Evolutionary conservation across 305 asterid species (phyloP), one percentile per base, ranked within the genome.

Genomic region (Rubia peregrina): DNA sequence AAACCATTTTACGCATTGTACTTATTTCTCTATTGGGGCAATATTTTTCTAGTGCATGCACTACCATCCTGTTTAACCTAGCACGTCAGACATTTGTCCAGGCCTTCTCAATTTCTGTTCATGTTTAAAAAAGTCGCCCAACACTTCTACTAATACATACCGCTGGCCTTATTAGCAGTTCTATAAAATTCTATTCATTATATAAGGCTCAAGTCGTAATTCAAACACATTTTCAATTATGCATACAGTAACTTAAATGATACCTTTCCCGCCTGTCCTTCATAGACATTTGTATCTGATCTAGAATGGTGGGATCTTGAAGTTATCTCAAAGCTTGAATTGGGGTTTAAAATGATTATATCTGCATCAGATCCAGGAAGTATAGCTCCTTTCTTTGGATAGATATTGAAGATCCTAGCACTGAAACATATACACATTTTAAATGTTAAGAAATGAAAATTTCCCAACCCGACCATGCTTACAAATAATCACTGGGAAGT

Each of bases 291-390:
- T 67, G 98, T 91, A 74, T 91, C 97, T 33, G 92, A 70, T 76
- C 87, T 85, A 51, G 89, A 91, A 81, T 94, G 99, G 84, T 91
- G 99, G 67, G 87, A 80, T 41, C 76, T 84, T 30, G 97, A 81
- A 80, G 91, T 84, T 68, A 94, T 89, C 80, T 83, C 82, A 70
- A 94, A 94, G 79, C 88, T 90, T 11, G 98, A 74, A 78, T 94
- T 90, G 43, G 99, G 98, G 78, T 91, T 89, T 53, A 94, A 76
- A 80, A 94, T 83, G 78, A 94, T 94, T 73, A 94, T 80, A 73
- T 94, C 99, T 11, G 99, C 99, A 78, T 91, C 99, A 40, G 98
- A 94, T 17, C 99, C 98, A 13, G 84, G 85, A 61, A 89, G 86
- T 75, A 94, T 85, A 26, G 99, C 99, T 4, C 99, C 98, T 82